Conservation (phyloP, 2,329 filamentous ascomycete species). For the Colletotrichum scovillei region DNA sequence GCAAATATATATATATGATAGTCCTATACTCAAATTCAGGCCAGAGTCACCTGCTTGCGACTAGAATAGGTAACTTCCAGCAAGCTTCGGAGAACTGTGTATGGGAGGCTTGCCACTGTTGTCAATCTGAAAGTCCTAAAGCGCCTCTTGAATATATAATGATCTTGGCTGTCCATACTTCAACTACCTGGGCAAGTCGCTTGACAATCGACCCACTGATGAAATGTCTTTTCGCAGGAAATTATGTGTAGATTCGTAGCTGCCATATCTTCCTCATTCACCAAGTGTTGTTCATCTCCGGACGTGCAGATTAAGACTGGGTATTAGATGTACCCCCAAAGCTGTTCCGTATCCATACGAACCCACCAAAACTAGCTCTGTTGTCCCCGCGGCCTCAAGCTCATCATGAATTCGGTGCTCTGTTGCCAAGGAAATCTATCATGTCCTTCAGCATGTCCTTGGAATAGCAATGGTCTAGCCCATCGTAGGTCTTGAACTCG, state of each 20-base stretch:
- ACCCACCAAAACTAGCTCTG: not conserved
- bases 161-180: not conserved
- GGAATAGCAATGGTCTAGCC: slow-evolving; percentile 59
- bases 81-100: not conserved
- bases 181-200: not conserved
- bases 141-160: not conserved
- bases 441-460: slow-evolving; percentile 53
- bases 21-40: not conserved
- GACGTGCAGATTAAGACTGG: not conserved
- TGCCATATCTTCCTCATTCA: not conserved
- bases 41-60: not conserved
- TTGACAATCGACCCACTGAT: not conserved
- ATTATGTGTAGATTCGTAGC: not conserved
- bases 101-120: not conserved
- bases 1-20: not conserved
- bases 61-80: not conserved
- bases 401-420: too few species aligned
- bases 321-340: not conserved
- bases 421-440: slow-evolving; percentile 42
- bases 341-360: not conserved
- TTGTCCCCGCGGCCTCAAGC: not conserved
- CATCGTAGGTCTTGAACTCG: slow-evolving; percentile 51
- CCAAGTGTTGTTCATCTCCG: not conserved
- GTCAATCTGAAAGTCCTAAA: not conserved
- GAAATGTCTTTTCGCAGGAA: not conserved